Evolutionary conservation across 169 alveolate genomes (phyloP).

Genomic region (Plasmodium malariae): DNA sequence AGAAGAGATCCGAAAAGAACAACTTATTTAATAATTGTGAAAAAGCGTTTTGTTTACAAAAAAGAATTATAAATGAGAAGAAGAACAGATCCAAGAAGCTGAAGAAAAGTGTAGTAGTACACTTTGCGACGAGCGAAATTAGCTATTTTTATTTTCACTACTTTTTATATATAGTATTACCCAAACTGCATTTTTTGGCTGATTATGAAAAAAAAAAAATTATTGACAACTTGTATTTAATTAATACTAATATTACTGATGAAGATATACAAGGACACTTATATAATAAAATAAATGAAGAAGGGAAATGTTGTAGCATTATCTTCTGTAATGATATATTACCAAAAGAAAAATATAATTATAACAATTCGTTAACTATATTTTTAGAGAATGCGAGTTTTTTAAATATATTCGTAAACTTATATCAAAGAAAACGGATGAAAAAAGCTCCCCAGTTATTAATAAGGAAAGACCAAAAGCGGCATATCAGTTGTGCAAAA

Average conservation of each 20-base stretch:
- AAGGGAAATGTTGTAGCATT: conserved; percentile 15
- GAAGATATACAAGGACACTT: conserved; percentile 19
- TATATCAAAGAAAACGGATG: background rate
- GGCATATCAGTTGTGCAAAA: background rate
- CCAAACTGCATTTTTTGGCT: conserved; percentile 27
- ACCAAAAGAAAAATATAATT: conserved; percentile 60
- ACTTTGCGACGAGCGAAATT: conserved; percentile 64
- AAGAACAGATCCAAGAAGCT: no score
- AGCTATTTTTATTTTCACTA: conserved; percentile 68
- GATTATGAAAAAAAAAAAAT: conserved; percentile 54
- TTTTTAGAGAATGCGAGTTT: conserved; percentile 62
- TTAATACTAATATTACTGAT: conserved; percentile 14
- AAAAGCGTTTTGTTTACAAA: conserved; percentile 26
- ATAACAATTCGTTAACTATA: conserved; percentile 20
- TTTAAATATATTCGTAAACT: conserved; percentile 6
- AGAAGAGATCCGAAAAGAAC: conserved; percentile 26
- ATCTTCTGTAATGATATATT: conserved; percentile 48
- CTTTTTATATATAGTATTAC: conserved; percentile 66
- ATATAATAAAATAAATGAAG: conserved; percentile 41
- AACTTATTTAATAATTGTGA: conserved; percentile 31
- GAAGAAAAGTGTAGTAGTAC: conserved; percentile 59
- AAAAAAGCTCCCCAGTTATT: background rate
- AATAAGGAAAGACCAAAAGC: background rate
- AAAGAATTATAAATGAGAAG: conserved; percentile 10
- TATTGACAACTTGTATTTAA: conserved; percentile 48